phyloP scores from a whole-genome alignment of 768 basidiomycete species.

The Trametes maxima region DNA sequence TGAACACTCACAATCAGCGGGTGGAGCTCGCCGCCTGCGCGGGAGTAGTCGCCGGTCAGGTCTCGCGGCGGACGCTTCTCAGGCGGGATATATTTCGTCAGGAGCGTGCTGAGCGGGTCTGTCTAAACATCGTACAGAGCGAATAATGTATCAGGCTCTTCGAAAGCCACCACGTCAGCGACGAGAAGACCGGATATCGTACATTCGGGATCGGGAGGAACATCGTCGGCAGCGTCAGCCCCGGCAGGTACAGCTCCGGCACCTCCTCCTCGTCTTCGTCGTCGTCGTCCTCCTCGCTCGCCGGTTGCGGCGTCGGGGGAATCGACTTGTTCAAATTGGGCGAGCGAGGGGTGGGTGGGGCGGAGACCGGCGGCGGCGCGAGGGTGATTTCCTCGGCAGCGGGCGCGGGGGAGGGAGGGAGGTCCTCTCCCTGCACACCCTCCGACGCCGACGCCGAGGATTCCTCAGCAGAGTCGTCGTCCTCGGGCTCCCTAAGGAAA shows the following conservation, averaged over 20 bases:
- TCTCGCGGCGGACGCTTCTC: slow-evolving; percentile 77
- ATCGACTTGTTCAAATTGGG: slow-evolving; percentile 58
- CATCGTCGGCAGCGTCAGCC: slow-evolving; percentile 72
- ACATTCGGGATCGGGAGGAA: slow-evolving; percentile 91
- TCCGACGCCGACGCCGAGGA: slow-evolving; percentile 44
- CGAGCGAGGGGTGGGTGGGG: slow-evolving; percentile 24
- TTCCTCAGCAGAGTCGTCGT: slow-evolving; percentile 36
- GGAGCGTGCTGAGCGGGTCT: slow-evolving; percentile 77
- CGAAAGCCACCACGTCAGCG: slow-evolving; percentile 65
- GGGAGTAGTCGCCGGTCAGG: slow-evolving; percentile 60
- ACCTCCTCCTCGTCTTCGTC: slow-evolving; percentile 53
- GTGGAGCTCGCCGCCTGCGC: slow-evolving; percentile 71
- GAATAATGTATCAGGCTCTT: slow-evolving; percentile 43
- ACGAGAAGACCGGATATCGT: slow-evolving; percentile 56
- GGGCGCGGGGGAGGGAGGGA: slow-evolving; percentile 28
- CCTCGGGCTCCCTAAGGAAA: slow-evolving; percentile 62
- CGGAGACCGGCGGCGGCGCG: slow-evolving; percentile 29
- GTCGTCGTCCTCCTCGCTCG: slow-evolving; percentile 34
- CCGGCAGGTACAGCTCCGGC: slow-evolving; percentile 66
- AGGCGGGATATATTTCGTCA: slow-evolving; percentile 84
- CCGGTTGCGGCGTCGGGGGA: slow-evolving; percentile 45
- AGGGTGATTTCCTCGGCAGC: slow-evolving; percentile 48
- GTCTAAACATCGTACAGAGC: slow-evolving; percentile 54
- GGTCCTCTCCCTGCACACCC: slow-evolving; percentile 7
- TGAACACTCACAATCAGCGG: slow-evolving; percentile 70